These are phyloP conservation scores for Colletotrichum karsti DNA, from an alignment of 2,329 filamentous ascomycete genomes.

Conservation along the genomic window DNA sequence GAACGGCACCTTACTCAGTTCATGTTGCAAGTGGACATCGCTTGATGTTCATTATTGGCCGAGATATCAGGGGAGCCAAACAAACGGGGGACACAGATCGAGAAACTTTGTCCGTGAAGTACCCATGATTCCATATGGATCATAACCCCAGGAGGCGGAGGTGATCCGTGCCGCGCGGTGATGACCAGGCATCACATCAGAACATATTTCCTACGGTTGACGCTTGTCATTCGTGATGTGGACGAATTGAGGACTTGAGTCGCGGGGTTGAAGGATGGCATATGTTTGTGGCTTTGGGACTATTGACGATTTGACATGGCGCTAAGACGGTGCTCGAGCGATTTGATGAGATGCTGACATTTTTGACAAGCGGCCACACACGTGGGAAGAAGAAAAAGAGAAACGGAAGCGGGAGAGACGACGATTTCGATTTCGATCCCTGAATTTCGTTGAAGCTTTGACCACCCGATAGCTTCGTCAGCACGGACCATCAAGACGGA, in stretches of 20 bases:
- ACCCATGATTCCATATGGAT: not conserved
- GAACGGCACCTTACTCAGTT: not conserved
- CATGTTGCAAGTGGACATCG: not conserved
- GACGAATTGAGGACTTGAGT: not conserved
- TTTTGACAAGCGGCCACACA: not conserved
- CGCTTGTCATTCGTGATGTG: not conserved
- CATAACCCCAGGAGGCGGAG: not conserved
- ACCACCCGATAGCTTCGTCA: not conserved
- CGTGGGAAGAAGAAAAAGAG: not conserved
- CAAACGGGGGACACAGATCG: not conserved
- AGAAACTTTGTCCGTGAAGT: not conserved
- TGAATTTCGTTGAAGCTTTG: not conserved
- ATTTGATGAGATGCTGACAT: not conserved
- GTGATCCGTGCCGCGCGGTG: not conserved
- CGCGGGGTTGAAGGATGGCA: not conserved
- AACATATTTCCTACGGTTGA: no score
- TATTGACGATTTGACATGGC: constrained; percentile 3
- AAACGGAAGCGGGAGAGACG: not conserved
- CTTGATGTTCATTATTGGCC: not conserved
- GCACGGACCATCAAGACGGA: not conserved
- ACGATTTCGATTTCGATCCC: constrained; percentile 1
- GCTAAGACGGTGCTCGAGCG: not conserved
- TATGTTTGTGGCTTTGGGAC: not conserved
- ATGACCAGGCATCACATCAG: not conserved
- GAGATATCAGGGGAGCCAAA: not conserved